Evolutionary conservation across 2,329 filamentous ascomycete species (phyloP), one percentile per base, ranked within the genome.

Genomic region (Pseudocercospora cruenta): DNA sequence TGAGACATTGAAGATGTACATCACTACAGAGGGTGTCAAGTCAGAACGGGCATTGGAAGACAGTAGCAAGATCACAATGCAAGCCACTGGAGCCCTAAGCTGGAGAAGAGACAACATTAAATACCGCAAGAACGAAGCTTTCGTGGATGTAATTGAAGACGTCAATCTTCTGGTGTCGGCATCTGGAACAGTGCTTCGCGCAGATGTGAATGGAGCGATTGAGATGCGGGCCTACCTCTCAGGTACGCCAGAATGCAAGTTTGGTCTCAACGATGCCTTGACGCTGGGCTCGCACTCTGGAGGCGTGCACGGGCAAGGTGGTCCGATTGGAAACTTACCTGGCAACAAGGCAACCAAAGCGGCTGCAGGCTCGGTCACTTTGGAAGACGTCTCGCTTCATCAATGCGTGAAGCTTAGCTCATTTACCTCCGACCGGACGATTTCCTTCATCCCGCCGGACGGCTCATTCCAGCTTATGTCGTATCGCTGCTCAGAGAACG

Each of bases 161-260:
- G 94, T 99, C 75, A 99, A 99, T 80, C 87, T 99, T 66, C 90
- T 99, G 76, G 97, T 99, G 91, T 98, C 94, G n/a, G 95, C 95
- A 5, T 95, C 93, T 0, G 95, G 95, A 31, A 94, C 94, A 22
- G 93, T 99, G 28, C 87, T 99, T 12, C 91, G 95, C 70, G 95
- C 95, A 69, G 95, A 99, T 76, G 95, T 99, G 61, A 97, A 93
- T 60, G 95, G 95, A 60, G 94, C 98, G 78, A 99, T 99, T 75
- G 88, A 99, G 75, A 99, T 99, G 95, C 93, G 95, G 74, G 95
- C 95, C 67, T 99, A 99, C 77, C 89, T 99, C 26, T 92, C 92
- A 21, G 95, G 96, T 36, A 99, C 94, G 0, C 95, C 95, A 8
- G 95, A 99, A 81, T 99, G 95, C 87, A 99, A 99, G 80, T 99